Percentiles rank a stretch among this genome's conserved stretches.
Conservation (phyloP, 306 rosid genomes). For the Medicago lupulina region DNA sequence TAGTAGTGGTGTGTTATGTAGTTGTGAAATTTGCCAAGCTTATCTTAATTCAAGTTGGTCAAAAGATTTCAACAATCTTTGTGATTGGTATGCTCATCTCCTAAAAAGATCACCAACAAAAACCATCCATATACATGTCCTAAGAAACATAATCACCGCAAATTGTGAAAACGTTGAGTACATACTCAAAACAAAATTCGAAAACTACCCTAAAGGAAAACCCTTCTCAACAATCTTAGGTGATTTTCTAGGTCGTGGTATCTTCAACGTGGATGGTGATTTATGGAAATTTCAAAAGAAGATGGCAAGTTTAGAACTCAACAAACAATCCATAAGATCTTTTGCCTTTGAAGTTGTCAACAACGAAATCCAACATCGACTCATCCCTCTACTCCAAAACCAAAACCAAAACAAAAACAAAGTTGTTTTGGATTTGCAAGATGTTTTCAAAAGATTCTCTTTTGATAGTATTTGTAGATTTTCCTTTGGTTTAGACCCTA, state of each 20-base stretch:
- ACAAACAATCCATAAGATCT: conserved; percentile 53
- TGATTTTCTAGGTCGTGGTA: conserved; percentile 79
- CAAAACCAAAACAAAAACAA: conserved; percentile 30
- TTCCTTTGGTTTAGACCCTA: conserved; percentile 84
- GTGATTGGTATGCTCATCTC: conserved; percentile 82
- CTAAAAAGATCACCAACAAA: conserved; percentile 58
- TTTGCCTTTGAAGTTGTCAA: conserved; percentile 70
- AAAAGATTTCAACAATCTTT: conserved; percentile 61
- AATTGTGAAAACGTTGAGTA: conserved; percentile 75
- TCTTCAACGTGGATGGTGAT: conserved; percentile 92
- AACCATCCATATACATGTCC: conserved; percentile 80
- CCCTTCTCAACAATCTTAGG: conserved; percentile 68
- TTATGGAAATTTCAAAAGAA: conserved; percentile 74
- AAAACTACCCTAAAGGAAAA: conserved; percentile 84
- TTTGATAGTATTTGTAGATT: conserved; percentile 72
- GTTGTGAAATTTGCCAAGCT: conserved; percentile 67
- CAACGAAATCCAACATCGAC: conserved; percentile 59
- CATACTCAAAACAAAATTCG: conserved; percentile 77
- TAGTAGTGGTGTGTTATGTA: conserved; percentile 48
- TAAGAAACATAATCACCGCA: conserved; percentile 73
- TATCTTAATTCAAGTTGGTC: conserved; percentile 75
- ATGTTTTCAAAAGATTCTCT: conserved; percentile 69
- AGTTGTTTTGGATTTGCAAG: conserved; percentile 67
- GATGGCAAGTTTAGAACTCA: conserved; percentile 70
- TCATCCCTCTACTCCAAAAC: conserved; percentile 60